phyloP scores from a whole-genome alignment of 805 yeast species.

The Scheffersomyces coipomensis region DNA sequence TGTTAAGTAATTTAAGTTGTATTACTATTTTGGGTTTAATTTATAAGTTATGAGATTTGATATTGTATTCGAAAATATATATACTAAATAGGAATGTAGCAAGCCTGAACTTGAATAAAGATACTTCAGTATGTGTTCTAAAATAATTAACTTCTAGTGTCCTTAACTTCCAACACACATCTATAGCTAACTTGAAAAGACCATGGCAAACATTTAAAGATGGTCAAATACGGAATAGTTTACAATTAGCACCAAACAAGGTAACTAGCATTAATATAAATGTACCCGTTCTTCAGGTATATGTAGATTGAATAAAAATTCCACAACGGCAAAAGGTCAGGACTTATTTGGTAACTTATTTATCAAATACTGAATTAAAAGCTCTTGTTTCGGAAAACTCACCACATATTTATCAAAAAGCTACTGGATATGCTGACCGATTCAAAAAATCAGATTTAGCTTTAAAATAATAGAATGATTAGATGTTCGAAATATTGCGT shows the following conservation, averaged over 20 bases:
- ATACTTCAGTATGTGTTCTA: too few species aligned
- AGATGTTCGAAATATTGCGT: too few species aligned
- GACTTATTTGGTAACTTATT: conserved; percentile 80
- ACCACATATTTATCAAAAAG: conserved; percentile 68
- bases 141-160: conserved; percentile 46
- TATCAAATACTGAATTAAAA: conserved; percentile 44
- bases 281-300: conserved; percentile 96
- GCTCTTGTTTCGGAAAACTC: conserved; percentile 77
- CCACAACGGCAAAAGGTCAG: conserved; percentile 85
- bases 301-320: conserved; percentile 73
- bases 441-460: conserved; percentile 73
- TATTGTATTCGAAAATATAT: too few species aligned
- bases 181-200: conserved; percentile 53
- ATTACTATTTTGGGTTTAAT: too few species aligned
- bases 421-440: conserved; percentile 67
- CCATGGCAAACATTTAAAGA: conserved; percentile 89
- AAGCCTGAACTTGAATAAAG: too few species aligned
- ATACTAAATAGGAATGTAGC: too few species aligned
- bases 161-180: conserved; percentile 46
- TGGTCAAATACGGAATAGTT: conserved; percentile 82
- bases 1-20: too few species aligned
- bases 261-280: conserved; percentile 90
- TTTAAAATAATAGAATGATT: too few species aligned
- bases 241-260: conserved; percentile 83
- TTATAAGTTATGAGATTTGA: too few species aligned